Base-by-base conservation (phyloP, 2,329 filamentous ascomycete species). In the Aureobasidium sp. region DNA sequence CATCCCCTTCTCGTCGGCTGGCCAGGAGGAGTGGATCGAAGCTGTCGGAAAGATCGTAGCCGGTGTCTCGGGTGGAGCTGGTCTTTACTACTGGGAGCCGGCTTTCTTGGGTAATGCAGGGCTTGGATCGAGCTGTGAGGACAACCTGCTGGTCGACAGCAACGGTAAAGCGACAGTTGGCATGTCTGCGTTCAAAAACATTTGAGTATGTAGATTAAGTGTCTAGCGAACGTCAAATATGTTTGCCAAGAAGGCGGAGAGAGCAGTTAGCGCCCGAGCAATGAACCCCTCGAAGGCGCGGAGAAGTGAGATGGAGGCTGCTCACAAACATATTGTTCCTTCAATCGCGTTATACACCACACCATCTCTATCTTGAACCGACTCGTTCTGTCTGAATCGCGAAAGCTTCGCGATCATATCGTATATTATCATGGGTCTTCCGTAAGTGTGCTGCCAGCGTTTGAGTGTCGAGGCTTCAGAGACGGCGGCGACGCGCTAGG, bases 11-110 rank as follows among this genome's bases (percentile, higher is more conserved):
- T 69, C 67, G 9, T 60, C 66, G 13, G 67, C 63, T 4, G 69
- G 68, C 15, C 70, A 71, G 61, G 65, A 63, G 34, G 61, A 61
- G 3, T 71, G 69, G 67, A 63, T 70, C 44, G 62, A 68, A 44
- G 65, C 66, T 48, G 65, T 71, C 11, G 66, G 66, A 10, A 59
- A 54, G 11, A 59, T 49, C 15, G 63, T 65, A 6, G 64, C 64
- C 7, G 61, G 62, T 30, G 61, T 44, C 6, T 63, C 60, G 11
- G 67, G 66, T n/a, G 68, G 66, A 5, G 66, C 62, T 52, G 73
- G 73, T 1, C 21, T 70, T 13, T 69, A 68, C 54, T 71, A 71
- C 58, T 72, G 69, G 69, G 68, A 71, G 62, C 69, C 69, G 3
- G 67, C 68, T 3, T 71, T 69, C 68, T 44, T 69, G 32, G 64